These are phyloP conservation scores for Suillus hirtellus DNA, from an alignment of 768 basidiomycete species.

Conservation along the genomic window DNA sequence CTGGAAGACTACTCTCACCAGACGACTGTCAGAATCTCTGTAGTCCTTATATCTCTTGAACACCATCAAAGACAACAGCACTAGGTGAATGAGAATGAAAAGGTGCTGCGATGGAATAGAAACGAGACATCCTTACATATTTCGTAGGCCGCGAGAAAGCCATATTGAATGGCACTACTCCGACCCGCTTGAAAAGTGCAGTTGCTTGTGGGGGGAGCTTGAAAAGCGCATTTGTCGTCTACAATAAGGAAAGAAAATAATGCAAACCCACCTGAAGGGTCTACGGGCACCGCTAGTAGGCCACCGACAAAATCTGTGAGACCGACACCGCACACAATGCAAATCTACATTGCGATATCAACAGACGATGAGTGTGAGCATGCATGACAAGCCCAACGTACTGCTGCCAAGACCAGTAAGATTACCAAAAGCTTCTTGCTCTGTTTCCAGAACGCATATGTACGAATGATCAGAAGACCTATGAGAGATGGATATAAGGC, in stretches of 20 bases:
- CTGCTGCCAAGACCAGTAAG: conserved; percentile 5
- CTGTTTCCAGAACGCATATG: conserved; percentile 5
- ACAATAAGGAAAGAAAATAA: background rate
- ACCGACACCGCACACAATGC: background rate
- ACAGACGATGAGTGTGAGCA: background rate
- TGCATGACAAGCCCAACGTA: background rate
- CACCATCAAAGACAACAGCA: background rate
- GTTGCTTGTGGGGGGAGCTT: conserved; percentile 1
- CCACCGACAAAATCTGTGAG: background rate
- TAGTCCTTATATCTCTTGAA: conserved; percentile 5
- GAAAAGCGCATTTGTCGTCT: background rate
- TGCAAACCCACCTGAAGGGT: background rate
- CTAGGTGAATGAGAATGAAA: background rate
- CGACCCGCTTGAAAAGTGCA: background rate
- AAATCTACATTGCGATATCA: background rate
- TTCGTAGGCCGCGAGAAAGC: background rate
- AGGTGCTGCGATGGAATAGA: too few relatives aligned
- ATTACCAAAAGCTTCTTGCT: conserved; percentile 1
- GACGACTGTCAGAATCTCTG: background rate
- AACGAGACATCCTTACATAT: background rate
- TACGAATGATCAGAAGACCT: conserved; percentile 3
- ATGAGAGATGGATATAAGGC: background rate
- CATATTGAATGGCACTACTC: background rate
- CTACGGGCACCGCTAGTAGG: background rate
- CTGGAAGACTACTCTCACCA: background rate